phyloP scores from a whole-genome alignment of 2,329 filamentous ascomycete genomes.

The Phaeoacremonium minimum region DNA sequence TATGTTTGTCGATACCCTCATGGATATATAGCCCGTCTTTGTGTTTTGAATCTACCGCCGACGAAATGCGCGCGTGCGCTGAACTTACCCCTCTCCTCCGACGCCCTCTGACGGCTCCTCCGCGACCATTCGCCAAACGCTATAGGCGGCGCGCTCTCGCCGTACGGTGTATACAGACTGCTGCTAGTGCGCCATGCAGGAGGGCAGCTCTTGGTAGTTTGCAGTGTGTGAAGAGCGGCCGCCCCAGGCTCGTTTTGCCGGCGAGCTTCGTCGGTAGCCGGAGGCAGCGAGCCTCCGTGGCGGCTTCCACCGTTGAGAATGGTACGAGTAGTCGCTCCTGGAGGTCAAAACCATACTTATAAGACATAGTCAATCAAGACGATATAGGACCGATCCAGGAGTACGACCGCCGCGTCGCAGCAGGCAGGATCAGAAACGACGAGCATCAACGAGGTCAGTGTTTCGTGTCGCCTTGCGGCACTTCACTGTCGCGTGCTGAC shows the following conservation, averaged over 20 bases:
- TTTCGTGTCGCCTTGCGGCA: background rate
- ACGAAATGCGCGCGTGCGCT: slow-evolving; percentile 10
- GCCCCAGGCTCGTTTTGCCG: slow-evolving; percentile 10
- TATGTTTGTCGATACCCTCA: no score
- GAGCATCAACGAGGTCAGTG: slow-evolving; percentile 78
- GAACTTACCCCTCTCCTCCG: slow-evolving; percentile 2
- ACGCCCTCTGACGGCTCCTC: slow-evolving; percentile 3
- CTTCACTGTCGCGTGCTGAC: slow-evolving; percentile 6
- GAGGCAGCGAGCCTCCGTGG: slow-evolving; percentile 11
- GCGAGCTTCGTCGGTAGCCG: slow-evolving; percentile 10
- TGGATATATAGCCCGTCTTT: no score
- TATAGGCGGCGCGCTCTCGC: slow-evolving; percentile 4
- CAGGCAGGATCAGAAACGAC: slow-evolving; percentile 75
- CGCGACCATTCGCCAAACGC: slow-evolving; percentile 2
- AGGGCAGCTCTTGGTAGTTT: background rate
- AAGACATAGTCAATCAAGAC: slow-evolving; percentile 19
- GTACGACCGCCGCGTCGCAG: slow-evolving; percentile 77
- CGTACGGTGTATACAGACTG: slow-evolving; percentile 5
- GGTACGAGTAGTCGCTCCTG: slow-evolving; percentile 3
- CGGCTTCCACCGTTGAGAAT: slow-evolving; percentile 12
- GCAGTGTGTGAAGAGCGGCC: background rate
- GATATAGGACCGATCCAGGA: slow-evolving; percentile 73
- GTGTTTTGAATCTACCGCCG: no score
- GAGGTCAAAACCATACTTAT: slow-evolving; percentile 1
- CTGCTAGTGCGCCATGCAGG: background rate